These are phyloP conservation scores for Fusarium aywerte DNA, from an alignment of 2,329 filamentous ascomycete genomes.

Conservation along the genomic window DNA sequence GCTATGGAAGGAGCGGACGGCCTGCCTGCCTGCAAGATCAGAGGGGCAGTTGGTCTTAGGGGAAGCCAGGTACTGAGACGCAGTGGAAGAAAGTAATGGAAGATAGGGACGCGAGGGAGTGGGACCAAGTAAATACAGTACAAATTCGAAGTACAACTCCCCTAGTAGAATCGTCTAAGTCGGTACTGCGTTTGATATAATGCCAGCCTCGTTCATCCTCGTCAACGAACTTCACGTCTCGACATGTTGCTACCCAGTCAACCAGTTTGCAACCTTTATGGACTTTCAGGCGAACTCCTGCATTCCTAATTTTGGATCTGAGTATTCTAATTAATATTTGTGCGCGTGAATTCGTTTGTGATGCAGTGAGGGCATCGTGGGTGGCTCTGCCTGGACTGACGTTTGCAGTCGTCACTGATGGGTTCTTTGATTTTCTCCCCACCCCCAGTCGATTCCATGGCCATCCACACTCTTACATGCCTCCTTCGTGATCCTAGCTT, in stretches of 20 bases:
- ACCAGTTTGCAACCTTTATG: not conserved
- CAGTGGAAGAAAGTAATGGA: not conserved
- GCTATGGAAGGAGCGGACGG: conserved; percentile 24
- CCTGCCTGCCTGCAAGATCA: conserved; percentile 6
- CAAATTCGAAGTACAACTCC: not conserved
- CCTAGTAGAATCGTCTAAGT: not conserved
- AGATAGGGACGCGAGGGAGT: not conserved
- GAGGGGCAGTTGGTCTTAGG: conserved; percentile 2
- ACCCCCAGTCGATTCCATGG: not conserved
- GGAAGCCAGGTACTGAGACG: conserved; percentile 12
- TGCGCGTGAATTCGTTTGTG: conserved; percentile 8
- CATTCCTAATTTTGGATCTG: conserved; percentile 9
- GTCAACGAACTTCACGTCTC: conserved; percentile 3
- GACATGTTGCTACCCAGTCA: conserved; percentile 12
- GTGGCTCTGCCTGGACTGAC: not conserved
- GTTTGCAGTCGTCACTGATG: not conserved
- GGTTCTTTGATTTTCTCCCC: not conserved
- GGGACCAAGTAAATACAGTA: not conserved
- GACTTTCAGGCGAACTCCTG: not conserved
- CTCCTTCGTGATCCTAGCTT: not conserved
- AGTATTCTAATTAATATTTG: conserved; percentile 18
- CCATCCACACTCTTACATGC: not conserved
- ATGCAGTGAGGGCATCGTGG: not conserved
- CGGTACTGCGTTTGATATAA: conserved; percentile 6
- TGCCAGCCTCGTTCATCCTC: not conserved